Conservation (phyloP, 768 basidiomycete genomes). For the Piloderma croceum region DNA sequence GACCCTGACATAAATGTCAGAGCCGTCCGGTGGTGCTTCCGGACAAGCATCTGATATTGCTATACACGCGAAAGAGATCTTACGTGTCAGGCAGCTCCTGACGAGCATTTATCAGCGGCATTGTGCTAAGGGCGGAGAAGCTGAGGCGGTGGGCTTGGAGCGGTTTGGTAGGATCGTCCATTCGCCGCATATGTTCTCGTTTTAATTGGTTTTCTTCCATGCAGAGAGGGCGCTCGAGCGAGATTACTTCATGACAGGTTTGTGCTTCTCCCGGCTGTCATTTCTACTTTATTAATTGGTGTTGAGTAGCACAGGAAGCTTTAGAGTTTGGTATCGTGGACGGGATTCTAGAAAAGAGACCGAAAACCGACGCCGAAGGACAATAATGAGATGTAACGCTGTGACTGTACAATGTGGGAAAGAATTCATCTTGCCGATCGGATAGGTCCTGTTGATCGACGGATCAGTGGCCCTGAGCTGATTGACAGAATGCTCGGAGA, state of each 20-base stretch:
- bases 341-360: conserved; percentile 79
- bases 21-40: conserved; percentile 93
- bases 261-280: conserved; percentile 17
- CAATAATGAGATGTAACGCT: too few relatives aligned
- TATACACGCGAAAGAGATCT: conserved; percentile 95
- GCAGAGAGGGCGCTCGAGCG: conserved; percentile 85
- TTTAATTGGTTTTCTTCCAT: conserved; percentile 13
- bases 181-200: conserved; percentile 19
- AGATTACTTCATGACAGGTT: conserved; percentile 94
- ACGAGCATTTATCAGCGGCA: conserved; percentile 89
- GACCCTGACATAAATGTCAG: conserved; percentile 35
- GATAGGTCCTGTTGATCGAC: too few relatives aligned
- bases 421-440: too few relatives aligned
- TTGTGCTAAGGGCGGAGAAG: conserved; percentile 66
- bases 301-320: conserved; percentile 70
- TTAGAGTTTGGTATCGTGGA: conserved; percentile 90
- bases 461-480: too few relatives aligned
- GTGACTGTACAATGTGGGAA: too few relatives aligned
- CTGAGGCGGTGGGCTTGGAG: conserved; percentile 52
- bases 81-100: conserved; percentile 77
- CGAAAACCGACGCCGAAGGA: conserved; percentile 40
- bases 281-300: conserved; percentile 15
- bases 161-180: conserved; percentile 60
- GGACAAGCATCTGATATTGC: conserved; percentile 96
- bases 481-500: too few relatives aligned